These are phyloP conservation scores for Setaria viridis DNA, from an alignment of 202 grass and related monocot species.

Conservation along the genomic window DNA sequence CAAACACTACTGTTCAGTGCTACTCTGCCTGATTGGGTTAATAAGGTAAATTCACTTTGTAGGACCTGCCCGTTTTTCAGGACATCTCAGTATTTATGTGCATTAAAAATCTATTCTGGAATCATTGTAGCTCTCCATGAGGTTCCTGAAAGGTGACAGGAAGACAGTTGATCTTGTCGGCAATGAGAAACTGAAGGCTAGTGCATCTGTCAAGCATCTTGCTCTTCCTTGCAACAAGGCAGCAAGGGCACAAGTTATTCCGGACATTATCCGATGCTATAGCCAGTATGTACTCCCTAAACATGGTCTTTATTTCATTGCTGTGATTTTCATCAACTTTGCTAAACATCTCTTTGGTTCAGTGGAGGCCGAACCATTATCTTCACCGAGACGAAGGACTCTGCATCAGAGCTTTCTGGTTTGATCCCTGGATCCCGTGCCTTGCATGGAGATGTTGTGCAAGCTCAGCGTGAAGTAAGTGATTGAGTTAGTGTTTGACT, in stretches of 20 bases:
- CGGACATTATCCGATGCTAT: constrained; percentile 91
- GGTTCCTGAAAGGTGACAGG: constrained; percentile 83
- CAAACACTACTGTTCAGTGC: constrained; percentile 99
- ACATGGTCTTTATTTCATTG: background rate
- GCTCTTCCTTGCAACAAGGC: constrained; percentile 89
- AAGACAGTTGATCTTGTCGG: constrained; percentile 95
- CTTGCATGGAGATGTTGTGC: constrained; percentile 90
- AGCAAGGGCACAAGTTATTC: constrained; percentile 86
- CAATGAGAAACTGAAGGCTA: constrained; percentile 92
- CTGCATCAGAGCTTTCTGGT: constrained; percentile 76
- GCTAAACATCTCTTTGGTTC: constrained; percentile 35
- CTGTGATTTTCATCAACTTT: constrained; percentile 20
- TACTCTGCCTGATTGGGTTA: constrained; percentile 91
- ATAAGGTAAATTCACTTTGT: constrained; percentile 60
- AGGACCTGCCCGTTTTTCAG: background rate
- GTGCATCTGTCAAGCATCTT: constrained; percentile 87
- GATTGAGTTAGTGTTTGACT: background rate
- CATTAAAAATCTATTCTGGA: constrained; percentile 13
- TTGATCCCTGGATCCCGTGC: constrained; percentile 88
- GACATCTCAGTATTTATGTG: constrained; percentile 14
- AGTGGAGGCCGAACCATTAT: constrained; percentile 95
- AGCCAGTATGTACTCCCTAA: constrained; percentile 69
- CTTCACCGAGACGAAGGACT: constrained; percentile 92
- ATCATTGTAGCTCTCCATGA: constrained; percentile 72
- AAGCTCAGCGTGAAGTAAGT: constrained; percentile 95